Evolutionary conservation across 108 stramenopile species (phyloP).

Genomic region (Cyclotella atomus): DNA sequence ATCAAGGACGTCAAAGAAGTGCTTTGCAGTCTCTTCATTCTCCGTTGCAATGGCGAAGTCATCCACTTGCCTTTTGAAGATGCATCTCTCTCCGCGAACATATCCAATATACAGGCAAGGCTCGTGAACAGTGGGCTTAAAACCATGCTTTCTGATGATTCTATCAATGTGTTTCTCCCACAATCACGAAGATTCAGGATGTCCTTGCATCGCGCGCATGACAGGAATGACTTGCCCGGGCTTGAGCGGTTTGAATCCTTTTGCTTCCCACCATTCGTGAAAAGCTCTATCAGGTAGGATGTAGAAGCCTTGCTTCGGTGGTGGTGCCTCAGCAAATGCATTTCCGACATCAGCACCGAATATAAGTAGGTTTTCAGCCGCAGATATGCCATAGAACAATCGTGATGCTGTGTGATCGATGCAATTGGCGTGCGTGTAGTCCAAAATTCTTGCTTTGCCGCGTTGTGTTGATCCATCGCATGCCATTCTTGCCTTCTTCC

Average conservation of each 20-base stretch:
- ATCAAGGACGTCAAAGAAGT: conserved; percentile 7
- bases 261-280: background rate
- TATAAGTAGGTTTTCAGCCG: too few species aligned
- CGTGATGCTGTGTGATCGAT: background rate
- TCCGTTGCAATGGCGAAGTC: conserved; percentile 42
- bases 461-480: background rate
- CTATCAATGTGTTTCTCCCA: conserved; percentile 25
- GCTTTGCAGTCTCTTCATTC: background rate
- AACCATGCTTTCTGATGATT: conserved; percentile 31
- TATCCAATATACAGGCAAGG: conserved; percentile 21
- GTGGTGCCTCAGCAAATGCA: background rate
- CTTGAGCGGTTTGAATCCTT: background rate
- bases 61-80: conserved; percentile 56
- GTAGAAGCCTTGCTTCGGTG: background rate
- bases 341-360: background rate
- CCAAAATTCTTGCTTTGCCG: background rate
- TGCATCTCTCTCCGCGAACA: conserved; percentile 13
- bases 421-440: conserved; percentile 4
- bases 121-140: conserved; percentile 47
- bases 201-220: conserved; percentile 11
- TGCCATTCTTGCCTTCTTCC: background rate
- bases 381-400: background rate
- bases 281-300: background rate
- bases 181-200: too few species aligned
- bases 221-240: background rate